Percentiles rank a stretch among this genome's conserved stretches.
Conservation (phyloP, 2,329 filamentous ascomycete species). For the Hysterium pulicare region DNA sequence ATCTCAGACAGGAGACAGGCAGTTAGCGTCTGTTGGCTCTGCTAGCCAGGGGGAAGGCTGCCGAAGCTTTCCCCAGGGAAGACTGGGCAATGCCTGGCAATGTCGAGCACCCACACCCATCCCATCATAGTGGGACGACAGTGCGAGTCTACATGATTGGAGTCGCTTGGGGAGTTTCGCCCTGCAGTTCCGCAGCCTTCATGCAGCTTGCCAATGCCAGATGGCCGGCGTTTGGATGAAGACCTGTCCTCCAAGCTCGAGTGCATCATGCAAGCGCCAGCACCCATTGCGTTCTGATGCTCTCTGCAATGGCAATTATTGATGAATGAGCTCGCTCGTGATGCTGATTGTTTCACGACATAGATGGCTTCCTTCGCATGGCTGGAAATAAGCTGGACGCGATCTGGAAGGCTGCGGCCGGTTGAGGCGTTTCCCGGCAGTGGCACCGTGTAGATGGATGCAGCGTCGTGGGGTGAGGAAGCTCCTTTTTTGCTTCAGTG, state of each 20-base stretch:
- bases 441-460: not conserved
- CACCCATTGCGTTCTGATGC: no score
- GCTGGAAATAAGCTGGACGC: not conserved
- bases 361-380: no score
- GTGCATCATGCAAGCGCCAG: not conserved
- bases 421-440: not conserved
- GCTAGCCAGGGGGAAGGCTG: not conserved
- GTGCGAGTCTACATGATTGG: not conserved
- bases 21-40: not conserved
- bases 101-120: no score
- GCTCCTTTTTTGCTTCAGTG: not conserved
- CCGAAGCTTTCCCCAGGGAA: no score
- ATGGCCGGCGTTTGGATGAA: conserved; percentile 3
- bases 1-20: not conserved
- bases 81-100: no score
- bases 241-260: no score
- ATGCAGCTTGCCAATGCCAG: conserved; percentile 1
- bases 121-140: conserved; percentile 1
- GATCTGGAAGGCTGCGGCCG: not conserved
- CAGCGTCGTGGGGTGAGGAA: not conserved
- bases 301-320: no score
- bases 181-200: not conserved
- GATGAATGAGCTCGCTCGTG: no score
- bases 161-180: conserved; percentile 1
- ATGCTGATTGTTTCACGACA: no score